Evolutionary conservation across 345 rosid species (phyloP).

Genomic region (Rhodamnia argentea): DNA sequence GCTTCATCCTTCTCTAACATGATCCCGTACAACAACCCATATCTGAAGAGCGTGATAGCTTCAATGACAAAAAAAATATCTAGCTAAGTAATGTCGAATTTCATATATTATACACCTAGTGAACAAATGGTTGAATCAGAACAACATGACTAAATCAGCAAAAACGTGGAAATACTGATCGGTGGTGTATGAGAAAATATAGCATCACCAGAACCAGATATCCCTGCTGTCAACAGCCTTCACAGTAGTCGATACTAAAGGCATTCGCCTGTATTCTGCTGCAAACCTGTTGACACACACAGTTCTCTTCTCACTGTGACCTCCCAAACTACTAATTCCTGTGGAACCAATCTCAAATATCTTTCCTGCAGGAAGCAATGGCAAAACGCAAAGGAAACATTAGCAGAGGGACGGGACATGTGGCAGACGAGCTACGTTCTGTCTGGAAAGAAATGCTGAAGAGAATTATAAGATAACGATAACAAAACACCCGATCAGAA

Average conservation of each 20-base stretch:
- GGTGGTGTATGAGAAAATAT: background rate
- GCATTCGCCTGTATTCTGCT: conserved; percentile 75
- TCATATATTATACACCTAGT: background rate
- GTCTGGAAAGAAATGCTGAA: background rate
- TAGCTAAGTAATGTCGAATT: background rate
- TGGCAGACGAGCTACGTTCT: background rate
- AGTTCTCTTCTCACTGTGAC: conserved; percentile 70
- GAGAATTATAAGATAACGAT: background rate
- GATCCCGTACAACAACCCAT: background rate
- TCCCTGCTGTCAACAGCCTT: conserved; percentile 70
- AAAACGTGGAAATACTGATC: background rate
- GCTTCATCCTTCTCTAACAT: background rate
- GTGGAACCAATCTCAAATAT: conserved; percentile 93
- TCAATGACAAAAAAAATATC: background rate
- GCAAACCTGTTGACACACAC: conserved; percentile 70
- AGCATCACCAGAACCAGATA: conserved; percentile 77
- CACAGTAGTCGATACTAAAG: conserved; percentile 55
- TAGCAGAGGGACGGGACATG: background rate
- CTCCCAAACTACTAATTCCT: conserved; percentile 93
- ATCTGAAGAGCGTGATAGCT: background rate
- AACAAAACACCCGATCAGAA: background rate
- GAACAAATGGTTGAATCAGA: background rate
- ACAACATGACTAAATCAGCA: background rate
- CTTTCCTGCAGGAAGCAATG: conserved; percentile 39
- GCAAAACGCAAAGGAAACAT: background rate